Evolutionary conservation across 257 asterid genomes (phyloP).

Genomic region (Oldenlandia corymbosa): DNA sequence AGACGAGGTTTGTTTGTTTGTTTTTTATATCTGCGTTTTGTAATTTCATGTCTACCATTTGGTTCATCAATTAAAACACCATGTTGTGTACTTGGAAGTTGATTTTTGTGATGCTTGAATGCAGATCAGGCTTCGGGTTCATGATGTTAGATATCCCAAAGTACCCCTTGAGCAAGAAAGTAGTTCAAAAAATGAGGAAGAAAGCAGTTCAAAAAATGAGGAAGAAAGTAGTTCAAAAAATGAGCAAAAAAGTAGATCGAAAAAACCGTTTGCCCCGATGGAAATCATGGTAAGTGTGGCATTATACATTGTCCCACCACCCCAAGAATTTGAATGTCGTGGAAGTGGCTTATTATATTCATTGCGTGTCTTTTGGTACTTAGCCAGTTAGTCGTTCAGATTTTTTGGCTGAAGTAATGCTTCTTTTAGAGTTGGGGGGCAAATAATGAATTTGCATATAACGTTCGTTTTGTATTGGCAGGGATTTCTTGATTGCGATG

Average conservation of each 20-base stretch:
- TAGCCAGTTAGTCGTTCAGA: neutral
- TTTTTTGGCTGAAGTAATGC: neutral
- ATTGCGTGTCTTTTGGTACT: neutral
- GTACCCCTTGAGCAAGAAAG: slow-evolving; percentile 52
- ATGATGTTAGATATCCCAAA: slow-evolving; percentile 51
- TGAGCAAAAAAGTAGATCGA: slow-evolving; percentile 39
- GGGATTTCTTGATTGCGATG: slow-evolving; percentile 80
- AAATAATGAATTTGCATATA: neutral
- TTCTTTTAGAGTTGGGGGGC: neutral
- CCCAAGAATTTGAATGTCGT: neutral
- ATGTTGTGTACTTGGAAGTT: neutral
- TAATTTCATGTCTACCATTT: neutral
- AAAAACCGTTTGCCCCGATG: slow-evolving; percentile 48
- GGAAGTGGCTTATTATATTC: neutral
- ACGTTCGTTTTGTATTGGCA: slow-evolving; percentile 22
- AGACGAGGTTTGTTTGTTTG: slow-evolving; percentile 58
- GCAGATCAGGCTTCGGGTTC: slow-evolving; percentile 46
- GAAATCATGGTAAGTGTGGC: slow-evolving; percentile 28
- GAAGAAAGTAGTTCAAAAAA: slow-evolving; percentile 35
- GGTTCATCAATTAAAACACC: slow-evolving; percentile 7
- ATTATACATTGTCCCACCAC: too few species aligned
- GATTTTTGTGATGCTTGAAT: slow-evolving; percentile 17
- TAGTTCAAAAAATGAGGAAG: slow-evolving; percentile 44
- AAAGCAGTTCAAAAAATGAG: slow-evolving; percentile 33
- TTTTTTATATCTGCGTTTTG: slow-evolving; percentile 1